A percentile compares a stretch with the other conserved stretches of the same genome.
These are phyloP conservation scores for Eucommia ulmoides DNA, from an alignment of 257 asterid genomes.

Conservation along the genomic window DNA sequence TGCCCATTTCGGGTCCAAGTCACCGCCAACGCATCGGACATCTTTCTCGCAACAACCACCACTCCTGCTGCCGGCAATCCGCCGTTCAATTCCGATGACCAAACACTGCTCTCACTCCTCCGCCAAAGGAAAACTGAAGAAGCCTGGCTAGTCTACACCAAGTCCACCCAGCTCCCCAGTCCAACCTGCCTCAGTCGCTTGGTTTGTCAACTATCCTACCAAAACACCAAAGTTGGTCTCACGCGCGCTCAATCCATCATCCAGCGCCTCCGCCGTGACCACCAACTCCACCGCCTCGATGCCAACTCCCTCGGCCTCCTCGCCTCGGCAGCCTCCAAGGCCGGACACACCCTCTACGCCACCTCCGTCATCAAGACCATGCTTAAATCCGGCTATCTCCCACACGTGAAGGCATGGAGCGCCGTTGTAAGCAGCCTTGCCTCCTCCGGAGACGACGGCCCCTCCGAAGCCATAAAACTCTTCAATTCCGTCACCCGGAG, in stretches of 20 bases:
- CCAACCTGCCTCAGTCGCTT: constrained; percentile 89
- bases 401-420: constrained; percentile 96
- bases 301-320: constrained; percentile 89
- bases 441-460: constrained; percentile 72
- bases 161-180: constrained; percentile 45
- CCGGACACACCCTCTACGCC: constrained; percentile 80
- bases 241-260: constrained; percentile 71
- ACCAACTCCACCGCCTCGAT: constrained; percentile 86
- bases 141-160: constrained; percentile 64
- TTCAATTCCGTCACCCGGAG: constrained; percentile 42
- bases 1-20: constrained; percentile 22
- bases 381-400: constrained; percentile 83
- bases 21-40: constrained; percentile 25
- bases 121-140: constrained; percentile 74
- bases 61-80: constrained; percentile 14
- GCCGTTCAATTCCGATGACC: constrained; percentile 29
- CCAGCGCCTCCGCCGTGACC: constrained; percentile 66
- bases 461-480: constrained; percentile 51
- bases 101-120: constrained; percentile 50
- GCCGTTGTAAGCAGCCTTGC: constrained; percentile 78
- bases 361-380: constrained; percentile 72
- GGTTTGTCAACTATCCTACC: constrained; percentile 68
- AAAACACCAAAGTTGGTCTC: constrained; percentile 45
- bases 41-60: constrained; percentile 12
- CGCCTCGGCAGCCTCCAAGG: constrained; percentile 83